Conservation (phyloP, 345 rosid species). For the Citrus medica region DNA sequence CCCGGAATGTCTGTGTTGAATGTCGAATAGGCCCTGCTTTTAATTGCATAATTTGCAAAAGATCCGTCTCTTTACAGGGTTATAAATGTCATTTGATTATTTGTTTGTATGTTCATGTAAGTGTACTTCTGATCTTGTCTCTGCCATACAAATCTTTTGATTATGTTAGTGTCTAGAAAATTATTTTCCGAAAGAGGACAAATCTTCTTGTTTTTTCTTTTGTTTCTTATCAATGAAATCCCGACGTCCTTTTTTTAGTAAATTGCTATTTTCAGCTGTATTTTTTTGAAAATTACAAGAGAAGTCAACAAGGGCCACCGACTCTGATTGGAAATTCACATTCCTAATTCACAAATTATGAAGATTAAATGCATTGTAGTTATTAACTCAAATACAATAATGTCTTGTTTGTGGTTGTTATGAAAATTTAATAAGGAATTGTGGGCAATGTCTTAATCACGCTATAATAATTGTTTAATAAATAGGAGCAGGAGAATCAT, state of each 20-base stretch:
- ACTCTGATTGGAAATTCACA: neutral
- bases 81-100: conserved; percentile 15
- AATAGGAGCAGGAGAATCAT: conserved; percentile 33
- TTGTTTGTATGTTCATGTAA: conserved; percentile 1
- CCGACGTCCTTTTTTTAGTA: conserved; percentile 21
- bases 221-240: conserved; percentile 21
- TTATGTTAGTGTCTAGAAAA: conserved; percentile 23
- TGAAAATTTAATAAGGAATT: neutral
- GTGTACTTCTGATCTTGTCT: conserved; percentile 32
- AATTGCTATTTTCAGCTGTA: conserved; percentile 3
- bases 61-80: conserved; percentile 12
- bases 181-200: conserved; percentile 31
- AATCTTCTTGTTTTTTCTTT: conserved; percentile 27
- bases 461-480: conserved; percentile 11
- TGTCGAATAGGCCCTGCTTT: conserved; percentile 22
- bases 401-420: neutral
- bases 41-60: no score
- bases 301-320: conserved; percentile 27
- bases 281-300: neutral
- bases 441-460: neutral
- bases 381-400: neutral
- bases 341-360: neutral
- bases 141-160: conserved; percentile 44
- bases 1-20: conserved; percentile 24
- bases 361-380: neutral